A percentile compares a stretch with the other conserved stretches of the same genome.
phyloP scores from a whole-genome alignment of 129 eudicot genomes.

The Tanacetum coccineum region DNA sequence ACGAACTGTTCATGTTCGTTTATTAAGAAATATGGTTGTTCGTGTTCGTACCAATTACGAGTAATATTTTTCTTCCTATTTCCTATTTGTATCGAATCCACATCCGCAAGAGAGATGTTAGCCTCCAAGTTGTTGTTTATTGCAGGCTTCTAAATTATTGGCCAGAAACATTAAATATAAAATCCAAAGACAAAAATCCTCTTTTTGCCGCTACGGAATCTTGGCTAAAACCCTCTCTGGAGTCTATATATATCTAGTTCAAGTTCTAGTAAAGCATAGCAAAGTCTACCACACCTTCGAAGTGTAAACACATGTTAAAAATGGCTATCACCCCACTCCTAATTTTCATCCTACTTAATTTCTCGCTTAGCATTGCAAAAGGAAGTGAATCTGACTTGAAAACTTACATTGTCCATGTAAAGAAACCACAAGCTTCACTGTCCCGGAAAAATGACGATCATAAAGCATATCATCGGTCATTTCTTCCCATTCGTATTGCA shows the following conservation, averaged over 20 bases:
- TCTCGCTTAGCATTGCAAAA: not conserved
- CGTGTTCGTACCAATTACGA: no score
- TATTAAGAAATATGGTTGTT: no score
- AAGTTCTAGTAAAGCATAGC: not conserved
- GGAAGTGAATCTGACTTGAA: not conserved
- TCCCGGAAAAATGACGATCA: not conserved
- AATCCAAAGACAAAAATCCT: no score
- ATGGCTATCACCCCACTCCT: not conserved
- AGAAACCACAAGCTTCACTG: not conserved
- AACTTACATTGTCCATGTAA: not conserved
- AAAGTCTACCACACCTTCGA: not conserved
- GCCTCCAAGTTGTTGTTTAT: no score
- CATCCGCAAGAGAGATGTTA: no score
- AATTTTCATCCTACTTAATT: not conserved
- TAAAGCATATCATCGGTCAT: not conserved
- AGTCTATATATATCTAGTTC: not conserved
- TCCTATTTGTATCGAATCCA: no score
- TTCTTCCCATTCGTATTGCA: slow-evolving; percentile 6
- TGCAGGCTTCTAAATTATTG: no score
- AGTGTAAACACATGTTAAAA: not conserved
- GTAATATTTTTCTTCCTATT: no score
- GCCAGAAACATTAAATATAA: no score
- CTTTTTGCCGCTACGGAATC: not conserved
- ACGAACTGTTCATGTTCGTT: no score
- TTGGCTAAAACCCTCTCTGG: slow-evolving; percentile 15